Evolutionary conservation across 495 filamentous ascomycete species (phyloP), one percentile per base, ranked within the genome.

Genomic region (Hypoxylon perforatum): DNA sequence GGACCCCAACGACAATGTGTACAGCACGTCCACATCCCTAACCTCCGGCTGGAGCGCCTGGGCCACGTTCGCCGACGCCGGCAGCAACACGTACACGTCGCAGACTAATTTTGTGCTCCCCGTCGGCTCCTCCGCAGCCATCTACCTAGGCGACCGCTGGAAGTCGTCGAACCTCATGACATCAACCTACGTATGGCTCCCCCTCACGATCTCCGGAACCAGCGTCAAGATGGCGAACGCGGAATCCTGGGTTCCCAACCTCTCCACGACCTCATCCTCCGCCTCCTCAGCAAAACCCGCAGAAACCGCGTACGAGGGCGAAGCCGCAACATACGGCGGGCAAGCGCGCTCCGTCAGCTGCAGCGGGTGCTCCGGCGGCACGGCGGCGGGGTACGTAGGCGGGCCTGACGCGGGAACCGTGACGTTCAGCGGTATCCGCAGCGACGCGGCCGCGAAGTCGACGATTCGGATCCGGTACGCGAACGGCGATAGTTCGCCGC

Each of bases 71-170:
- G 86, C 87, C 15, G 80, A 84, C 35, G 55, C 69, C 6, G 86
- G 86, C 2, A 61, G 61, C 47, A 71, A 82, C 49, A 89, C 87
- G 0, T 87, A 85, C 58, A 76, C 74, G 23, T 83, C 79, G 2
- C 83, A 86, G 63, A 85, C 81, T 0, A 84, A 77, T 21, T 86
- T 76, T 55, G 73, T 86, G 53, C 76, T 87, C 30, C 76, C 82
- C 0, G 72, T 81, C 35, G 72, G 76, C 59, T 61, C 73, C 47
- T 69, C 74, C 52, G 73, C 57, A n/a, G 75, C 72, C 45, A 86
- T 87, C 55, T 91, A 90, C 74, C 84, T 90, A 78, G 88, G 88
- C 48, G 88, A 91, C 74, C 80, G 88, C 4, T 91, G 88, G 88
- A 68, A 84, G 1, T 80, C 78, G 15, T 58, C 63, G 15, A 88